Percentiles rank a stretch among this genome's conserved stretches.
Conservation (phyloP, 495 filamentous ascomycete species). For the Penicillium macrosclerotiorum region DNA sequence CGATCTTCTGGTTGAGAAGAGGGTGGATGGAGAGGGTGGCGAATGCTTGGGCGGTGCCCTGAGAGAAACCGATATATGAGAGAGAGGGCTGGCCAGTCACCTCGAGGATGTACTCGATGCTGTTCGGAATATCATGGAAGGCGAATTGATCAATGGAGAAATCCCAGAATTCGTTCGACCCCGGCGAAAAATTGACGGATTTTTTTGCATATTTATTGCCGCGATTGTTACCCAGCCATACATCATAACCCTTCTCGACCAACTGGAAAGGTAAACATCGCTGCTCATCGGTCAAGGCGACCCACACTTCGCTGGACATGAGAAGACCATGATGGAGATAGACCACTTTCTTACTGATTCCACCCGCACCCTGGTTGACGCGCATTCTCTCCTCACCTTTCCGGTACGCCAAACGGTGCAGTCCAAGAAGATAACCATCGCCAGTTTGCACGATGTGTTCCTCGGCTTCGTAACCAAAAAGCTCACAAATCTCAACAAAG, state of each 20-base stretch:
- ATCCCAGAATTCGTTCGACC: conserved; percentile 82
- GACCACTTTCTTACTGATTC: conserved; percentile 77
- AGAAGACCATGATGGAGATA: conserved; percentile 95
- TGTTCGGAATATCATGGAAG: conserved; percentile 94
- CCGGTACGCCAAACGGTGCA: conserved; percentile 82
- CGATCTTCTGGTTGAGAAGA: conserved; percentile 84
- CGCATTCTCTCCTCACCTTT: conserved; percentile 70
- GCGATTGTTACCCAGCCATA: conserved; percentile 96
- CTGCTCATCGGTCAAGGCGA: conserved; percentile 83
- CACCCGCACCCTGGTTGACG: conserved; percentile 70
- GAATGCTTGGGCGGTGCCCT: conserved; percentile 96
- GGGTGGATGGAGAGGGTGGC: conserved; percentile 93
- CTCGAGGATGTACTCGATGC: conserved; percentile 84
- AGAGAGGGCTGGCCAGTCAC: conserved; percentile 81
- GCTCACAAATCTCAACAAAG: conserved; percentile 85
- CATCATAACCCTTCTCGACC: conserved; percentile 91
- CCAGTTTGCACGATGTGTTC: conserved; percentile 93
- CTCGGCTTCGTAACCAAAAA: conserved; percentile 88
- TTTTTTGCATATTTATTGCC: conserved; percentile 99
- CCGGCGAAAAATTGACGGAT: conserved; percentile 68
- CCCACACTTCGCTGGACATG: conserved; percentile 99
- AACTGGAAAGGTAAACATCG: conserved; percentile 84
- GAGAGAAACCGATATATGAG: conserved; percentile 94
- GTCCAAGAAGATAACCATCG: conserved; percentile 89
- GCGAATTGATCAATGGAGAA: conserved; percentile 98